A percentile compares a stretch with the other conserved stretches of the same genome.
Conservation (phyloP, 768 basidiomycete species). For the Rhodotorula diobovata region DNA sequence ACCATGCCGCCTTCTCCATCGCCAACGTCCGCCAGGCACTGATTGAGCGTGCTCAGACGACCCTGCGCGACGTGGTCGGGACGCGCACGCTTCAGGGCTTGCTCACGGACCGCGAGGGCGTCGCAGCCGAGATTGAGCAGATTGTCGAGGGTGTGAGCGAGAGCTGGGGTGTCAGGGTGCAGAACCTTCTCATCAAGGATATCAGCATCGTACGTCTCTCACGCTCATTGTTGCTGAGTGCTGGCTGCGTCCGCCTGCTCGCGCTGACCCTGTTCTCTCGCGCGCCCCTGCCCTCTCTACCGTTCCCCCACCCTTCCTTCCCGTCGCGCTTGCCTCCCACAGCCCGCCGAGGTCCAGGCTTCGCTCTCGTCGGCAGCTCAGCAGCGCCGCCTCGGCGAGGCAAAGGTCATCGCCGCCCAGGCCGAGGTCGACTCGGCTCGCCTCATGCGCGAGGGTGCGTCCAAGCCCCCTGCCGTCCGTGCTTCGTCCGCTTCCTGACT, state of each 20-base stretch:
- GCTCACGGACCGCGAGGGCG: conserved; percentile 93
- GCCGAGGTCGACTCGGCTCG: conserved; percentile 50
- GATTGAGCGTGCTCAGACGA: conserved; percentile 82
- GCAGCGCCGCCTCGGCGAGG: conserved; percentile 93
- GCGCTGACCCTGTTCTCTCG: too few relatives aligned
- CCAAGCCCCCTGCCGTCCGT: not conserved
- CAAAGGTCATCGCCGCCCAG: conserved; percentile 89
- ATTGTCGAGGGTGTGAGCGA: conserved; percentile 65
- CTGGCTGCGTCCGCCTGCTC: too few relatives aligned
- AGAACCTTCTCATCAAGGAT: conserved; percentile 68
- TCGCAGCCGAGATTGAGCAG: conserved; percentile 93
- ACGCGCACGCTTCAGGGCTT: conserved; percentile 91
- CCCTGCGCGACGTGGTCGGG: conserved; percentile 93
- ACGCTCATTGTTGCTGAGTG: not conserved
- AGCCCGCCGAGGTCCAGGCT: conserved; percentile 67
- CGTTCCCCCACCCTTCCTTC: too few relatives aligned
- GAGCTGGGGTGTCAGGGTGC: conserved; percentile 82
- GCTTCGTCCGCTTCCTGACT: not conserved
- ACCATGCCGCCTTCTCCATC: conserved; percentile 92
- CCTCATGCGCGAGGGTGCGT: conserved; percentile 21
- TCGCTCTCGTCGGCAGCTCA: conserved; percentile 92
- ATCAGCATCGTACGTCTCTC: conserved; percentile 3
- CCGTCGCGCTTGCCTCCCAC: too few relatives aligned
- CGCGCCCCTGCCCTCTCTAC: too few relatives aligned
- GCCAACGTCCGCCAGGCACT: conserved; percentile 79